These are phyloP conservation scores for Phytophthora nicotianae DNA, from an alignment of 352 stramenopile species.

Conservation along the genomic window DNA sequence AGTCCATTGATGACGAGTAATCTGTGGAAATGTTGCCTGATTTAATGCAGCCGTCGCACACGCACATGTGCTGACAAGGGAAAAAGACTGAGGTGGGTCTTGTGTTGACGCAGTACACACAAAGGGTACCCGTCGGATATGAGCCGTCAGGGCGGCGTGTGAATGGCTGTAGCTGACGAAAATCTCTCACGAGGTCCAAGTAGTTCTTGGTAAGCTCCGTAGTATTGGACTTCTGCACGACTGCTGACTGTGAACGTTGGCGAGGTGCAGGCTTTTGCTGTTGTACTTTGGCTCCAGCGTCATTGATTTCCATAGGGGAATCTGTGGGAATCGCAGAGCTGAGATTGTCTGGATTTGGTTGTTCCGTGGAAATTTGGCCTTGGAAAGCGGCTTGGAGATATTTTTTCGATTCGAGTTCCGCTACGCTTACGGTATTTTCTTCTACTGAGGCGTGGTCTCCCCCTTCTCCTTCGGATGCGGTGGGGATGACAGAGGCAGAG, in stretches of 20 bases:
- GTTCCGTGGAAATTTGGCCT: background rate
- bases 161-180: conserved; percentile 58
- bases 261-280: conserved; percentile 10
- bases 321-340: background rate
- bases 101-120: conserved; percentile 48
- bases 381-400: conserved; percentile 25
- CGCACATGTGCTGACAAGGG: conserved; percentile 67
- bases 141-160: conserved; percentile 47
- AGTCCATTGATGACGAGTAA: conserved; percentile 23
- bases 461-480: conserved; percentile 17
- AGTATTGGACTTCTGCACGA: conserved; percentile 18
- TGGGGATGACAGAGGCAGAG: conserved; percentile 23
- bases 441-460: conserved; percentile 13
- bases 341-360: background rate
- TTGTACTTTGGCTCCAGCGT: background rate
- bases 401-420: conserved; percentile 1
- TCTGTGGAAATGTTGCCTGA: conserved; percentile 46
- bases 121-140: conserved; percentile 45
- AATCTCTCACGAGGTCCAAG: conserved; percentile 52
- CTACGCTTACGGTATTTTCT: background rate
- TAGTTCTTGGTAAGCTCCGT: conserved; percentile 60
- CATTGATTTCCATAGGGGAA: no score
- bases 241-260: conserved; percentile 22
- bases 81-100: conserved; percentile 33
- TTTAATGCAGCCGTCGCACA: conserved; percentile 60